Conservation (phyloP, 108 stramenopile species). For the Phaeodactylum tricornutum region DNA sequence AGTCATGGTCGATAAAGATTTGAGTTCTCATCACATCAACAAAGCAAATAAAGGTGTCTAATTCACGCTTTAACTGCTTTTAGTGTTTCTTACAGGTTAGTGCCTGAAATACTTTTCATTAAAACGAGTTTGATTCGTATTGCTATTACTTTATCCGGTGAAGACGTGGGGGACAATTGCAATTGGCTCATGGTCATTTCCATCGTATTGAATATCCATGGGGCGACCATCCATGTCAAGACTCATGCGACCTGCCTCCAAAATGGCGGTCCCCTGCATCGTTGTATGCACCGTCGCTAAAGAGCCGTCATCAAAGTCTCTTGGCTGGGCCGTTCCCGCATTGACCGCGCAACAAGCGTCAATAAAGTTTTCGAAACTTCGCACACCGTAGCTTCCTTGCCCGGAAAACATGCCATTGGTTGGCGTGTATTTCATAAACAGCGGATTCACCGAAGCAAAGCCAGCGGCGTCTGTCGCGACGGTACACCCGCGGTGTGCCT, state of each 20-base stretch:
- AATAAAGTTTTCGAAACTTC: conserved; percentile 81
- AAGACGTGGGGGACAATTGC: conserved; percentile 54
- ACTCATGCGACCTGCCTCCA: conserved; percentile 92
- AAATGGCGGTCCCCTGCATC: conserved; percentile 93
- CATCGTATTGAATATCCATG: conserved; percentile 85
- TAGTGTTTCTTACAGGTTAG: no score
- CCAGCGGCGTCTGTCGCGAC: conserved; percentile 77
- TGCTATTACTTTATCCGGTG: no score
- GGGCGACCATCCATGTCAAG: conserved; percentile 81
- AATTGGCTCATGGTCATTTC: conserved; percentile 31
- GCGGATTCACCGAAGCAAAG: conserved; percentile 92
- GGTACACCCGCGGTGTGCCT: conserved; percentile 98
- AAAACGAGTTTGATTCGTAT: no score
- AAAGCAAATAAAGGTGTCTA: no score
- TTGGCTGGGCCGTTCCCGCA: conserved; percentile 43
- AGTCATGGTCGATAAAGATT: no score
- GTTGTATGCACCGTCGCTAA: conserved; percentile 92
- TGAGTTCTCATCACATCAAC: no score
- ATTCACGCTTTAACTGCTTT: no score
- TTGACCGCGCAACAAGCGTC: conserved; percentile 57
- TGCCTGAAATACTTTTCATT: no score
- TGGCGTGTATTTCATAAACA: conserved; percentile 99
- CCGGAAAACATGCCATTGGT: conserved; percentile 92
- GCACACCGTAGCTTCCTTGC: conserved; percentile 94
- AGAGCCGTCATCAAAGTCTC: conserved; percentile 81